A percentile compares a stretch with the other conserved stretches of the same genome.
Conservation (phyloP, 768 basidiomycete species). For the Polyporus arcularius region DNA sequence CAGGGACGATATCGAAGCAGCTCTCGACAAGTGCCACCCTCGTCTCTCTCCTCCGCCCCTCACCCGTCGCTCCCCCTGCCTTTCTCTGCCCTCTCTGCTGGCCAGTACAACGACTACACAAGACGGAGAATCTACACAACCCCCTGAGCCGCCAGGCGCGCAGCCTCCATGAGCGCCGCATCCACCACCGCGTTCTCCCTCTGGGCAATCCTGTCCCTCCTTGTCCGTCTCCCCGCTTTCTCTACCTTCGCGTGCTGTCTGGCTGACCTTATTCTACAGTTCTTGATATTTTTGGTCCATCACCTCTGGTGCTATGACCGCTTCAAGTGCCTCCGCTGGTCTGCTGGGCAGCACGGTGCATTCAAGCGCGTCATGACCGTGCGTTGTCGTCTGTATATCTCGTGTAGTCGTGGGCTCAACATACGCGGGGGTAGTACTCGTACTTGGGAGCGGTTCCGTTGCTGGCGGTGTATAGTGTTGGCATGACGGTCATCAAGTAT, state of each 20-base stretch:
- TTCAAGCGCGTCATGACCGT: conserved; percentile 93
- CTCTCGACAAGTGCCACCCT: neutral
- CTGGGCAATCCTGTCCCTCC: conserved; percentile 70
- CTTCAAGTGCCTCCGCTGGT: conserved; percentile 76
- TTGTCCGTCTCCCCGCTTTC: conserved; percentile 44
- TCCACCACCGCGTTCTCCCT: conserved; percentile 75
- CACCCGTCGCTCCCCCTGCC: no score
- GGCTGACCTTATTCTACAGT: conserved; percentile 37
- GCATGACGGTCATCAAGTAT: conserved; percentile 68
- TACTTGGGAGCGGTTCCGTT: conserved; percentile 72
- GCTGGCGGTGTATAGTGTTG: conserved; percentile 62
- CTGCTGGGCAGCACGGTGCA: conserved; percentile 76
- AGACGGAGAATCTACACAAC: no score
- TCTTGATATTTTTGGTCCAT: conserved; percentile 62
- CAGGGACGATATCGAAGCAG: neutral
- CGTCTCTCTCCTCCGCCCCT: no score
- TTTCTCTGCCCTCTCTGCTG: no score
- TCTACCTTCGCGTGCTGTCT: conserved; percentile 1
- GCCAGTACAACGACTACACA: no score
- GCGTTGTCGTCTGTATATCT: conserved; percentile 29
- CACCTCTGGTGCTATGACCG: conserved; percentile 84
- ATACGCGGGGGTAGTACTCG: conserved; percentile 54
- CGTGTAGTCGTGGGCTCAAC: neutral
- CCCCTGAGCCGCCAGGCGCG: no score
- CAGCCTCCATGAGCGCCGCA: conserved; percentile 60